These are phyloP conservation scores for Orbilia blumenaviensis DNA, from an alignment of 2,329 filamentous ascomycete species.

Conservation along the genomic window DNA sequence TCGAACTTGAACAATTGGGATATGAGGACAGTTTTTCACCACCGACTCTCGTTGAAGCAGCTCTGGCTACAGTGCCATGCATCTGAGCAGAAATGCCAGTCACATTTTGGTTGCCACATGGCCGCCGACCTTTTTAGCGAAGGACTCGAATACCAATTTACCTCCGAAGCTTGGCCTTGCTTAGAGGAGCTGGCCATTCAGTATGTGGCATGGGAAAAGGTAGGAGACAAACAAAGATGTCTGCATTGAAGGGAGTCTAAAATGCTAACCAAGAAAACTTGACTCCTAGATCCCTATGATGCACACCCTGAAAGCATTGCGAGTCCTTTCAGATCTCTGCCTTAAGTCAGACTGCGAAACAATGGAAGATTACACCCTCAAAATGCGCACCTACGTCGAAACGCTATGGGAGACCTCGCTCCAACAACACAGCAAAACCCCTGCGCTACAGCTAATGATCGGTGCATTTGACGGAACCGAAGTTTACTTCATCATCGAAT, in stretches of 20 bases:
- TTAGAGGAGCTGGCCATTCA: conserved; percentile 39
- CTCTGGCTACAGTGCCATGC: conserved; percentile 31
- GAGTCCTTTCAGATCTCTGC: not conserved
- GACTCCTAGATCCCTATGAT: not conserved
- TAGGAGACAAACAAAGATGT: not conserved
- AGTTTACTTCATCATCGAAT: not conserved
- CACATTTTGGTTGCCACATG: not conserved
- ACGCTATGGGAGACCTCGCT: not conserved
- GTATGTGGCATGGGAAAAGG: conserved; percentile 11
- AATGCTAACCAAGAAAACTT: not conserved
- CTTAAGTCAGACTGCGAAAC: conserved; percentile 7
- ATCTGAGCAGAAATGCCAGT: not conserved
- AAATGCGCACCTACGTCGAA: not conserved
- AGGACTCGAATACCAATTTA: conserved; percentile 3
- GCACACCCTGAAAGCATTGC: not conserved
- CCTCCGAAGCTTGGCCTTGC: conserved; percentile 11
- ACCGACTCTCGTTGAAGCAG: conserved; percentile 13
- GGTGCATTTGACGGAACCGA: not conserved
- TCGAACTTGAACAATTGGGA: conserved; percentile 9
- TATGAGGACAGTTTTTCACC: not conserved
- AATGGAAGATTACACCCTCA: not conserved
- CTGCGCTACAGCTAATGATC: not conserved
- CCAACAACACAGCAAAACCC: not conserved
- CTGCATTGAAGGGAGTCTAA: not conserved
- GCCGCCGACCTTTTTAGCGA: conserved; percentile 11